phyloP scores from a whole-genome alignment of 2,329 filamentous ascomycete genomes.

The Juglanconis sp. region DNA sequence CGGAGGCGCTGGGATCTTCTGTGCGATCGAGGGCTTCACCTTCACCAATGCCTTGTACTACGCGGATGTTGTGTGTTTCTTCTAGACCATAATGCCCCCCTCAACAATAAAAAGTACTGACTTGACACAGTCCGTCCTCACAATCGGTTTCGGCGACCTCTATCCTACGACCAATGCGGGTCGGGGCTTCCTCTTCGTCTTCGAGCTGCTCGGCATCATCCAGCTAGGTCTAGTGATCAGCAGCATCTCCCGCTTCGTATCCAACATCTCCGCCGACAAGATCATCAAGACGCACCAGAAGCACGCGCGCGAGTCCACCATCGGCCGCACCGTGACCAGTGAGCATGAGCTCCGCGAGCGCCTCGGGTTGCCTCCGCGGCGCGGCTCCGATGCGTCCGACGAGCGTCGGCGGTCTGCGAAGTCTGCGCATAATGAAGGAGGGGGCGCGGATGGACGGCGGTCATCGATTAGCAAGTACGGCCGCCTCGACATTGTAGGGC shows the following conservation, averaged over 20 bases:
- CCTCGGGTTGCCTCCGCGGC: slow-evolving; percentile 37
- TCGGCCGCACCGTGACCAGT: slow-evolving; percentile 43
- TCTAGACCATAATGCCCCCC: too few relatives aligned
- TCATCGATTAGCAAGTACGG: slow-evolving; percentile 28
- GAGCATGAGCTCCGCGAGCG: slow-evolving; percentile 47
- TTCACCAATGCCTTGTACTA: slow-evolving; percentile 79
- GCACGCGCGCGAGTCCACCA: slow-evolving; percentile 50
- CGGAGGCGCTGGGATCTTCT: slow-evolving; percentile 73
- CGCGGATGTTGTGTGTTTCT: slow-evolving; percentile 59
- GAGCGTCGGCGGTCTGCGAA: neutral
- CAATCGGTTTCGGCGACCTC: slow-evolving; percentile 59
- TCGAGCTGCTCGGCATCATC: slow-evolving; percentile 77
- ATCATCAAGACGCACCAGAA: slow-evolving; percentile 58
- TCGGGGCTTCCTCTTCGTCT: slow-evolving; percentile 75
- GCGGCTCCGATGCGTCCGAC: neutral
- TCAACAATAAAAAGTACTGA: neutral
- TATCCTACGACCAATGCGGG: slow-evolving; percentile 49
- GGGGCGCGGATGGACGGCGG: neutral
- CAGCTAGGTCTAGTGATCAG: slow-evolving; percentile 80
- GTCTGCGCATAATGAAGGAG: slow-evolving; percentile 18
- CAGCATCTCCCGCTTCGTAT: slow-evolving; percentile 66
- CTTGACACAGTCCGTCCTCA: slow-evolving; percentile 49
- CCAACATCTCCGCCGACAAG: slow-evolving; percentile 54
- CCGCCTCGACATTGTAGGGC: slow-evolving; percentile 31
- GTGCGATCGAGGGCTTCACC: slow-evolving; percentile 66